Base-by-base conservation (phyloP, 805 yeast genomes). In the Jamesozyma gamospora region DNA sequence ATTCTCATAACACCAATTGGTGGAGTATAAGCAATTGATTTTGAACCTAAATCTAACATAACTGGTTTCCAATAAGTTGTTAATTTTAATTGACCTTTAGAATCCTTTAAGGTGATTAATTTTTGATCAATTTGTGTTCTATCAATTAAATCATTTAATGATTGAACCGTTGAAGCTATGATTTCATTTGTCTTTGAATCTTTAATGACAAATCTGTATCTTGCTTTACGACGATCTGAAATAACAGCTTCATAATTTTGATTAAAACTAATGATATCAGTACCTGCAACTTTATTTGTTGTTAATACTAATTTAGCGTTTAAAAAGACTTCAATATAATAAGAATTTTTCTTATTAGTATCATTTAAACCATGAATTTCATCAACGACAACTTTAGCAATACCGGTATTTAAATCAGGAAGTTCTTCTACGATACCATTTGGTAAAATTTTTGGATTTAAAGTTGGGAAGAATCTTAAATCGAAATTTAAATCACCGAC, bases 381-480 rank as follows among this genome's bases (percentile, higher is more conserved):
- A 43, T 78, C 81, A 49, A 90, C 39, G 9, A 46, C 39, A 28
- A 61, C 64, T 52, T 78, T 71, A 16, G 81, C 76, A 51, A 94
- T 79, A 71, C 99, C 99, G 13, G 96, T 86, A 64, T 90, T 90
- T 58, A 85, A 74, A 48, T 86, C 96, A 34, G 95, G 95, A 34
- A 94, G 83, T 35, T 94, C 86, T 48, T 77, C 79, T 39, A 73
- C 69, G 2, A 88, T 79, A 37, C 96, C 96, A 60, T 86, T 95
- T 3, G 84, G 74, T 65, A 49, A 68, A 60, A 41, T 75, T 69
- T 63, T 75, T 69, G 64, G 56, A 42, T 65, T 65, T 44, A 86
- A 64, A 12, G 92, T 79, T 31, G 94, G 92, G 70, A 78, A 77
- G 66, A 72, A 83, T 46, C 76, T 75, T 50, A 83, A 69, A 46